Percentiles rank a stretch among this genome's conserved stretches.
These are phyloP conservation scores for Coemansia sp. DNA, from an alignment of 192 early-diverging fungal genomes.

Conservation along the genomic window DNA sequence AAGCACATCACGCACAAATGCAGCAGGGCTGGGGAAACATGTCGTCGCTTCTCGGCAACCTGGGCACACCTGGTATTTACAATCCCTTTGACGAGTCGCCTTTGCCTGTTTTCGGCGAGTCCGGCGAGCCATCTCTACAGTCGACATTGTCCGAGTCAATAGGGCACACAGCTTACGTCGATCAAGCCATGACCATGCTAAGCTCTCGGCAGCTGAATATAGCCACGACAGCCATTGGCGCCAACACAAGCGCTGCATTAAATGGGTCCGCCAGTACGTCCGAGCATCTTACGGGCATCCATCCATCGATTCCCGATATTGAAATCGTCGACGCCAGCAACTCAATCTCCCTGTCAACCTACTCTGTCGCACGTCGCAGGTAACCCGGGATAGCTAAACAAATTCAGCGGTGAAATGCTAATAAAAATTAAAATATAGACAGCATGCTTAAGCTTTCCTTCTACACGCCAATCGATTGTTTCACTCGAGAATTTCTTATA, in stretches of 20 bases:
- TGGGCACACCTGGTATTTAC: neutral
- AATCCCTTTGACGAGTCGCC: neutral
- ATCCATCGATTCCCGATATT: slow-evolving; percentile 29
- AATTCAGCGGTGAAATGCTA: neutral
- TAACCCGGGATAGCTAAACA: neutral
- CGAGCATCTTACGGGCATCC: slow-evolving; percentile 2
- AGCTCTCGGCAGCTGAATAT: neutral
- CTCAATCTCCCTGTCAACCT: slow-evolving; percentile 1
- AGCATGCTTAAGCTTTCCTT: neutral
- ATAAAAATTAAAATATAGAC: neutral
- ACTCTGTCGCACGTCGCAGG: slow-evolving; percentile 12
- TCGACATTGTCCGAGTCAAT: slow-evolving; percentile 1
- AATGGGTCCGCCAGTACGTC: slow-evolving; percentile 1
- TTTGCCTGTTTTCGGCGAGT: neutral
- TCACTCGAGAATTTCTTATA: neutral
- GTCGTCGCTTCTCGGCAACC: neutral
- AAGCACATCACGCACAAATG: slow-evolving; percentile 9
- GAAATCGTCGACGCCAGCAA: slow-evolving; percentile 26
- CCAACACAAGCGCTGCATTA: neutral
- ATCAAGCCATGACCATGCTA: slow-evolving; percentile 5
- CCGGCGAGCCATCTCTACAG: neutral
- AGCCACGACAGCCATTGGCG: neutral
- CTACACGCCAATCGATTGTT: neutral
- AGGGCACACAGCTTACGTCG: neutral
- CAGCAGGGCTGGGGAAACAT: neutral